Evolutionary conservation across 768 basidiomycete genomes (phyloP).

Genomic region (Kwoniella sp.): DNA sequence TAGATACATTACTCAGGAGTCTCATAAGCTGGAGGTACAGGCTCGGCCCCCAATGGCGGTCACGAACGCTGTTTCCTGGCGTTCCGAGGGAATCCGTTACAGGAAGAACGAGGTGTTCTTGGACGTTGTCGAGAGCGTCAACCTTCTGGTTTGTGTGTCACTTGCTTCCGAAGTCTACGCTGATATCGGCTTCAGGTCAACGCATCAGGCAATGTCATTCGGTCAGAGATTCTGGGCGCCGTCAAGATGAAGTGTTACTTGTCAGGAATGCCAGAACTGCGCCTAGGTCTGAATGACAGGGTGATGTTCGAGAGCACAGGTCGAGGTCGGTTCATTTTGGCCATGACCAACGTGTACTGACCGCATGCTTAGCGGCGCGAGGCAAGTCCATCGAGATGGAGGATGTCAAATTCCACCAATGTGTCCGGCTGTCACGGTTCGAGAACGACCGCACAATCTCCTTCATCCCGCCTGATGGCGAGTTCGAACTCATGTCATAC

Average conservation of each 20-base stretch:
- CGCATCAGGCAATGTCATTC: slow-evolving; percentile 90
- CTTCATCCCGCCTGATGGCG: slow-evolving; percentile 98
- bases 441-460: slow-evolving; percentile 99
- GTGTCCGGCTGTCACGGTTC: slow-evolving; percentile 91
- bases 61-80: slow-evolving; percentile 97
- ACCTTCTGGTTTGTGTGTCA: slow-evolving; percentile 64
- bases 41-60: slow-evolving; percentile 92
- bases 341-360: not conserved
- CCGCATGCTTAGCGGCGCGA: slow-evolving; percentile 61
- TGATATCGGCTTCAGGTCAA: slow-evolving; percentile 65
- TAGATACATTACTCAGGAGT: slow-evolving; percentile 97
- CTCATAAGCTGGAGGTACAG: slow-evolving; percentile 90
- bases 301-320: slow-evolving; percentile 99
- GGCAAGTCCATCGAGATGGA: slow-evolving; percentile 99
- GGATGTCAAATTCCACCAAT: slow-evolving; percentile 99
- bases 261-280: slow-evolving; percentile 97
- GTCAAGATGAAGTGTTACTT: slow-evolving; percentile 99
- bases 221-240: slow-evolving; percentile 95
- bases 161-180: not conserved
- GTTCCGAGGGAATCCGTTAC: slow-evolving; percentile 94
- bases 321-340: slow-evolving; percentile 61
- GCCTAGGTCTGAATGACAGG: slow-evolving; percentile 95
- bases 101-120: slow-evolving; percentile 99
- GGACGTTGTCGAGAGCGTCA: slow-evolving; percentile 96
- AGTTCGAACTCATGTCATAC: slow-evolving; percentile 98